A percentile compares a stretch with the other conserved stretches of the same genome.
Conservation (phyloP, 306 rosid genomes). For the Castanea crenata region DNA sequence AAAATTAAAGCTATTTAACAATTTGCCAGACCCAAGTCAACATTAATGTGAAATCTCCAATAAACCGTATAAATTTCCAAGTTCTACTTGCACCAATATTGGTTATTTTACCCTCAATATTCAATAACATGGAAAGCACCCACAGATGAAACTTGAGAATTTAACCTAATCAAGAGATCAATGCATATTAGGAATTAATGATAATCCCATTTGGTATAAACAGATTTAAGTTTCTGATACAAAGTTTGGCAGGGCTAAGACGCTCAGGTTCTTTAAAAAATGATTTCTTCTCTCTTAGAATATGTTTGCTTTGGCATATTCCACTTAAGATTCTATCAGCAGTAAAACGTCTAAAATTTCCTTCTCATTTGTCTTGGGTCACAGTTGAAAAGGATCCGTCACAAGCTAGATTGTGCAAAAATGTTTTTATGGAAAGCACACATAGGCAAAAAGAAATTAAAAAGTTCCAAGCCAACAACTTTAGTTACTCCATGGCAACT, state of each 20-base stretch:
- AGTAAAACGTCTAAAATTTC: neutral
- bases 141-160: neutral
- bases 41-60: neutral
- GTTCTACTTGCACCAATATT: neutral
- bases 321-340: neutral
- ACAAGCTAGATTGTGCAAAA: neutral
- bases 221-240: neutral
- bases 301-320: neutral
- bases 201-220: neutral
- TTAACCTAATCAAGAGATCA: neutral
- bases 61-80: neutral
- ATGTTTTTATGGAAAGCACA: neutral
- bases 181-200: neutral
- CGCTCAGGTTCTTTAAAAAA: neutral
- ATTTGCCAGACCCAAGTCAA: slow-evolving; percentile 7
- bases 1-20: slow-evolving; percentile 18
- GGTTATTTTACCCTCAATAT: neutral
- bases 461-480: neutral
- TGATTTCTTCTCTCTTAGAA: neutral
- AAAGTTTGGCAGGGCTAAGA: neutral
- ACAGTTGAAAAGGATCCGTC: neutral
- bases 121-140: neutral
- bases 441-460: neutral
- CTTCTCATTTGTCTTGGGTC: neutral
- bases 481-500: slow-evolving; percentile 9